phyloP scores from a whole-genome alignment of 306 rosid species.

The Elaeagnus macrophylla region DNA sequence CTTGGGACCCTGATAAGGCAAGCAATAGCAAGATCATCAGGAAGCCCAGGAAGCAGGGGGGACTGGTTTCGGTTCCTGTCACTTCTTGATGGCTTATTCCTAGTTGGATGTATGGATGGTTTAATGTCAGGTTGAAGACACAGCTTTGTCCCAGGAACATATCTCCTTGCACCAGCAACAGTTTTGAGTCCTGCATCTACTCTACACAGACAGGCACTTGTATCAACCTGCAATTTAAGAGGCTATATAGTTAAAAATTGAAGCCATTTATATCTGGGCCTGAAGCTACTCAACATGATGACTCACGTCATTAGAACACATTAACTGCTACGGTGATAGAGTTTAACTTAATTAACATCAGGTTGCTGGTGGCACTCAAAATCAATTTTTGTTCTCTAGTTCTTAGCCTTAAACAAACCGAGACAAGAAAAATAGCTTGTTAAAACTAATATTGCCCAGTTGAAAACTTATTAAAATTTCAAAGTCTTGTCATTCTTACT shows the following conservation, averaged over 20 bases:
- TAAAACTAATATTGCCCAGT: not conserved
- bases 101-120: conserved; percentile 80
- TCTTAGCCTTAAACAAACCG: not conserved
- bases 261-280: not conserved
- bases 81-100: conserved; percentile 61
- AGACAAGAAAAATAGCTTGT: not conserved
- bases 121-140: conserved; percentile 85
- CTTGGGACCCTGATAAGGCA: conserved; percentile 79
- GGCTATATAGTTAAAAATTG: conserved; percentile 1
- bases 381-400: not conserved
- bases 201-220: conserved; percentile 76
- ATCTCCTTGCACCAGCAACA: conserved; percentile 70
- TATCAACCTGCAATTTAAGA: conserved; percentile 61
- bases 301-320: not conserved
- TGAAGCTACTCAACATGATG: conserved; percentile 8
- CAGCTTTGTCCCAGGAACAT: conserved; percentile 74
- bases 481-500: not conserved
- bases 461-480: not conserved
- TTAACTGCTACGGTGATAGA: not conserved
- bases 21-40: conserved; percentile 86
- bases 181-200: conserved; percentile 74
- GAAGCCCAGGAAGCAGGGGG: conserved; percentile 83
- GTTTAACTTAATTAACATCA: not conserved
- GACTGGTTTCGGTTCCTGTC: conserved; percentile 70
- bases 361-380: not conserved